These are phyloP conservation scores for Aspergillus olivimuriae DNA, from an alignment of 495 filamentous ascomycete species.

Conservation along the genomic window DNA sequence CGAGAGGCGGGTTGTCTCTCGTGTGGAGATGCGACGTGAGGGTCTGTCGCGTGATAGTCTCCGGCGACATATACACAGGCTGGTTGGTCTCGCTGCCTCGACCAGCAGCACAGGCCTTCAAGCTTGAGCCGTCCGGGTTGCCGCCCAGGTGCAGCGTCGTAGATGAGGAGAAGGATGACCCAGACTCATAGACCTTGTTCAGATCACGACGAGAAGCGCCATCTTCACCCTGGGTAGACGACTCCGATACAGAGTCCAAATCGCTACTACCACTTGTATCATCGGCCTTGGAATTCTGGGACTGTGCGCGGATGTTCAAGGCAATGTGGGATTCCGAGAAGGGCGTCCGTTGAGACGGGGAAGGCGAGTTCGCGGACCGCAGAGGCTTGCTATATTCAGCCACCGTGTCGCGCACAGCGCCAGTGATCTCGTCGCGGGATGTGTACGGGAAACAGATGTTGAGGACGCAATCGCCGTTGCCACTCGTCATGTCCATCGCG, in stretches of 20 bases:
- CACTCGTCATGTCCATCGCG: slow-evolving; percentile 72
- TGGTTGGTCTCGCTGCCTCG: slow-evolving; percentile 20
- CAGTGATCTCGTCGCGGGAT: slow-evolving; percentile 89
- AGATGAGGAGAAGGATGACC: slow-evolving; percentile 49
- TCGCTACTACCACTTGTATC: slow-evolving; percentile 36
- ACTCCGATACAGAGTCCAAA: slow-evolving; percentile 31
- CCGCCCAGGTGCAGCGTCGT: slow-evolving; percentile 42
- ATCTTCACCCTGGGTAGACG: slow-evolving; percentile 29
- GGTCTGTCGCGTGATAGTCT: slow-evolving; percentile 76
- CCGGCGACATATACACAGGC: slow-evolving; percentile 54
- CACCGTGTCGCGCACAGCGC: slow-evolving; percentile 82
- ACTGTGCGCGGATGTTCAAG: slow-evolving; percentile 65
- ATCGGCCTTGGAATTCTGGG: slow-evolving; percentile 34
- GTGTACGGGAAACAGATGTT: slow-evolving; percentile 99
- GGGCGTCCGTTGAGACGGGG: slow-evolving; percentile 46
- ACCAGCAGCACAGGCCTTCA: slow-evolving; percentile 14
- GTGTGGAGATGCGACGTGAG: slow-evolving; percentile 80
- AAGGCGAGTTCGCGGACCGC: slow-evolving; percentile 23
- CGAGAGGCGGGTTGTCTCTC: slow-evolving; percentile 73
- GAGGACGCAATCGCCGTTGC: slow-evolving; percentile 75
- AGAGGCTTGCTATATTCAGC: slow-evolving; percentile 69
- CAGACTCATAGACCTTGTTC: slow-evolving; percentile 46
- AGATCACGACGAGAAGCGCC: slow-evolving; percentile 20
- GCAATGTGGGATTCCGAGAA: slow-evolving; percentile 85
- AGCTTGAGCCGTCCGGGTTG: slow-evolving; percentile 26